Percentiles rank a stretch among this genome's conserved stretches.
phyloP scores from a whole-genome alignment of 2,329 filamentous ascomycete species.

The Arthrinium phaeospermum region DNA sequence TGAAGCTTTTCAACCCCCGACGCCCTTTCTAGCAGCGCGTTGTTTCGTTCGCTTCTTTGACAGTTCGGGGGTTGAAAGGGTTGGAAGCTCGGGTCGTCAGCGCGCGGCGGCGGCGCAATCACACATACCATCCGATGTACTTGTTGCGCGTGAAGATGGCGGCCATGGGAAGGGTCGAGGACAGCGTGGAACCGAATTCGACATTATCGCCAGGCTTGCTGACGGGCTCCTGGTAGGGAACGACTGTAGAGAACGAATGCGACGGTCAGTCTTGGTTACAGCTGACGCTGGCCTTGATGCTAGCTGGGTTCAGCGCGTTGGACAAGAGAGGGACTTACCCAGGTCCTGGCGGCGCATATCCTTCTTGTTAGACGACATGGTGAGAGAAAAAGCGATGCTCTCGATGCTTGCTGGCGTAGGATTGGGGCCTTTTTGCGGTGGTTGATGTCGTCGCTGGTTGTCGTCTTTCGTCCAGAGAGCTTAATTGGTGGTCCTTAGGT shows the following conservation, averaged over 20 bases:
- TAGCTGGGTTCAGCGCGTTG: background rate
- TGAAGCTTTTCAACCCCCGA: background rate
- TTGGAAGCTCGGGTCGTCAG: background rate
- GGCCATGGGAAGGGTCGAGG: slow-evolving; percentile 90
- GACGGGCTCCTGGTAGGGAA: slow-evolving; percentile 83
- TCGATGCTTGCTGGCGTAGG: slow-evolving; percentile 9
- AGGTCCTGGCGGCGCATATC: slow-evolving; percentile 79
- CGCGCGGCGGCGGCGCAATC: background rate
- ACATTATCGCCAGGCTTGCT: slow-evolving; percentile 64
- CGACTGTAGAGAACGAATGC: slow-evolving; percentile 60
- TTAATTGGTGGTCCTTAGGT: background rate
- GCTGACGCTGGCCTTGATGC: background rate
- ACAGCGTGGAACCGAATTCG: slow-evolving; percentile 74
- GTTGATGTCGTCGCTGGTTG: background rate
- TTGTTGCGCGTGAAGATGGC: slow-evolving; percentile 94
- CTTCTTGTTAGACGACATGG: slow-evolving; percentile 68
- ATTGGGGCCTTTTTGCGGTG: background rate
- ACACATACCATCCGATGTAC: slow-evolving; percentile 69
- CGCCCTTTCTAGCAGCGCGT: background rate
- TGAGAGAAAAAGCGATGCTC: background rate
- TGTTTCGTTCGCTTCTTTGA: background rate
- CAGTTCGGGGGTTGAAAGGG: background rate
- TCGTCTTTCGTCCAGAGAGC: background rate
- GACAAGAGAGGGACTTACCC: slow-evolving; percentile 59
- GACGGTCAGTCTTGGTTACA: slow-evolving; percentile 1